These are phyloP conservation scores for Astrothelium subdiscretum DNA, from an alignment of 495 filamentous ascomycete genomes.

Conservation along the genomic window DNA sequence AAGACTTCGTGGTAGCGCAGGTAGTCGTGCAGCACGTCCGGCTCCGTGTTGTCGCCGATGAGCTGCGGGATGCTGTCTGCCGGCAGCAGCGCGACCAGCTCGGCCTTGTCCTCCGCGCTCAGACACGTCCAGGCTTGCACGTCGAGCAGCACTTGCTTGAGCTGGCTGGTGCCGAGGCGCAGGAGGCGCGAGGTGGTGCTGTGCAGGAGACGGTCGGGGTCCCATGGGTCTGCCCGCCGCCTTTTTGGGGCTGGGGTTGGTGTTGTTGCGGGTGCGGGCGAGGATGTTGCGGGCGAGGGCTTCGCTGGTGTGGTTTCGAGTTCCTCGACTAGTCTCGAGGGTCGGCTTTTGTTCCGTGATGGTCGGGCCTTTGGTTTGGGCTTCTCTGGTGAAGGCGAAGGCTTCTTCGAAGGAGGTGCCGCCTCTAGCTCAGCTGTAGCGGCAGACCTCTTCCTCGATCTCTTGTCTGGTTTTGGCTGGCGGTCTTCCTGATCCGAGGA, in stretches of 20 bases:
- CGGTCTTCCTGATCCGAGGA: too few species aligned
- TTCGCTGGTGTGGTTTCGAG: not conserved
- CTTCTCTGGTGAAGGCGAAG: not conserved
- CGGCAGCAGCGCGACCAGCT: not conserved
- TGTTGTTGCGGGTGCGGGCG: not conserved
- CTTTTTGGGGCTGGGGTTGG: not conserved
- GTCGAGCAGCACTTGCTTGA: conserved; percentile 13
- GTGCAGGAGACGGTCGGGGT: conserved; percentile 8
- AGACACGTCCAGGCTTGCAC: conserved; percentile 14
- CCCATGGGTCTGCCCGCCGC: not conserved
- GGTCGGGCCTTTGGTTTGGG: not conserved
- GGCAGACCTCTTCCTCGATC: too few species aligned
- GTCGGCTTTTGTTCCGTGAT: not conserved
- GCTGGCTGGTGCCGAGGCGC: conserved; percentile 9
- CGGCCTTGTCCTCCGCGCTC: not conserved
- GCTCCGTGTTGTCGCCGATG: conserved; percentile 29
- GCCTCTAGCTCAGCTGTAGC: too few species aligned
- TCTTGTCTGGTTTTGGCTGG: too few species aligned
- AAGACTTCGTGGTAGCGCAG: conserved; percentile 37
- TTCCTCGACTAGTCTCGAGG: not conserved
- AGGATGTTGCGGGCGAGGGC: not conserved
- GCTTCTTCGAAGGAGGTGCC: not conserved
- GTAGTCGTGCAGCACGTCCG: conserved; percentile 31
- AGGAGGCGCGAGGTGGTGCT: conserved; percentile 3
- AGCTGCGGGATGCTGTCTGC: not conserved